Conservation (phyloP, 495 filamentous ascomycete species). For the Aspergillus kassunensis region DNA sequence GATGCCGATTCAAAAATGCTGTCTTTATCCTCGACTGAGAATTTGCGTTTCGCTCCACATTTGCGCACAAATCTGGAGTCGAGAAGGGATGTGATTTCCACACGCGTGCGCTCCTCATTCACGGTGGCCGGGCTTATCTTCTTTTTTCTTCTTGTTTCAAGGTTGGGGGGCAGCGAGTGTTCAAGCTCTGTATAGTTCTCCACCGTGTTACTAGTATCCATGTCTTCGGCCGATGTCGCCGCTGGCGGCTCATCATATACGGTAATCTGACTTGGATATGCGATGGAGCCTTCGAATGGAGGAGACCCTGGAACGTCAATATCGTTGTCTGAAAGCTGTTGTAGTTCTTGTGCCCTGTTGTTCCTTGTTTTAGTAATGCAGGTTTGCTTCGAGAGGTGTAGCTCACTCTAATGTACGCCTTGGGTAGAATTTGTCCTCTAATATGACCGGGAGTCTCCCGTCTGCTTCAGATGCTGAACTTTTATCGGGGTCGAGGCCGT, state of each 20-base stretch:
- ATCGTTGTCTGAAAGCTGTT: constrained; percentile 43
- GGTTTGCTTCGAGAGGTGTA: neutral
- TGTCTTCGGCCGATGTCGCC: neutral
- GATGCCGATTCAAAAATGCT: constrained; percentile 20
- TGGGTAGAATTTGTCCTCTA: constrained; percentile 76
- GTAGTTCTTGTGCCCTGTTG: constrained; percentile 39
- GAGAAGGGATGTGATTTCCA: neutral
- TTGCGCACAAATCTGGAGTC: constrained; percentile 23
- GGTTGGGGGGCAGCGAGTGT: constrained; percentile 27
- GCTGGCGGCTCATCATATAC: constrained; percentile 56
- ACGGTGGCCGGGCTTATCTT: constrained; percentile 44
- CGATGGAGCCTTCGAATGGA: constrained; percentile 60
- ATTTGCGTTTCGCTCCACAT: constrained; percentile 59
- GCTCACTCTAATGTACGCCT: constrained; percentile 71
- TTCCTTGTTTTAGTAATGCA: constrained; percentile 15
- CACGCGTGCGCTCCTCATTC: constrained; percentile 33
- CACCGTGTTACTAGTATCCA: neutral
- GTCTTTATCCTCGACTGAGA: constrained; percentile 52
- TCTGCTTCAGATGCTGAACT: constrained; percentile 36
- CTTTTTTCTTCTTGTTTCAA: constrained; percentile 38
- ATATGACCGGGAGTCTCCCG: constrained; percentile 72
- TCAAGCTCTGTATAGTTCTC: constrained; percentile 9
- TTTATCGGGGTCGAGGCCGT: constrained; percentile 12
- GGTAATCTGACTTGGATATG: constrained; percentile 46
- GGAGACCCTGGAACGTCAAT: constrained; percentile 54